These are phyloP conservation scores for Wickerhamomyces ciferrii DNA, from an alignment of 805 yeast genomes.

Conservation along the genomic window DNA sequence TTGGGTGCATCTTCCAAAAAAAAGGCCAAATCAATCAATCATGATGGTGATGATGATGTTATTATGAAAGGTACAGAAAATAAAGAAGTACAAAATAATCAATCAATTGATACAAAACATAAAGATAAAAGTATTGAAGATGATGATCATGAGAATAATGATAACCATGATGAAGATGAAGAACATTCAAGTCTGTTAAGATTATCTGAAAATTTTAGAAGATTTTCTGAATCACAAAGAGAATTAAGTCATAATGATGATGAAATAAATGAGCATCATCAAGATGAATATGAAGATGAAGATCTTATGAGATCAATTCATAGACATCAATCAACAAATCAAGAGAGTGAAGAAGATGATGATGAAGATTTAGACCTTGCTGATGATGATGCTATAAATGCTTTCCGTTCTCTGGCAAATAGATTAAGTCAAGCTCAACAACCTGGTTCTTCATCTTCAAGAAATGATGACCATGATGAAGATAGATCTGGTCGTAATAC, in stretches of 20 bases:
- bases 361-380: conserved; percentile 14
- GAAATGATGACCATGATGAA: too few relatives aligned
- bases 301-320: conserved; percentile 16
- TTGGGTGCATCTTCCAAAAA: neutral
- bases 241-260: conserved; percentile 3
- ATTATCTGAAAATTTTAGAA: conserved; percentile 34
- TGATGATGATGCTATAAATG: conserved; percentile 19
- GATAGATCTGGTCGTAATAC: neutral
- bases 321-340: conserved; percentile 16
- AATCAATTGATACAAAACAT: neutral
- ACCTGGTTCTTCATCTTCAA: neutral
- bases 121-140: too few relatives aligned
- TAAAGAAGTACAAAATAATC: neutral
- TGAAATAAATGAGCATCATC: conserved; percentile 17
- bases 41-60: neutral
- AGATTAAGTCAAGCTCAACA: conserved; percentile 5
- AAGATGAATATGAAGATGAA: conserved; percentile 20
- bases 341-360: conserved; percentile 21
- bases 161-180: conserved; percentile 16
- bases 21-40: neutral
- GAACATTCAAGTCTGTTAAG: conserved; percentile 28
- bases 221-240: conserved; percentile 23
- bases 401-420: conserved; percentile 21
- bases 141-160: conserved; percentile 21
- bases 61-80: neutral